Evolutionary conservation across 345 rosid genomes (phyloP).

Genomic region (Eucalyptus paniculata): DNA sequence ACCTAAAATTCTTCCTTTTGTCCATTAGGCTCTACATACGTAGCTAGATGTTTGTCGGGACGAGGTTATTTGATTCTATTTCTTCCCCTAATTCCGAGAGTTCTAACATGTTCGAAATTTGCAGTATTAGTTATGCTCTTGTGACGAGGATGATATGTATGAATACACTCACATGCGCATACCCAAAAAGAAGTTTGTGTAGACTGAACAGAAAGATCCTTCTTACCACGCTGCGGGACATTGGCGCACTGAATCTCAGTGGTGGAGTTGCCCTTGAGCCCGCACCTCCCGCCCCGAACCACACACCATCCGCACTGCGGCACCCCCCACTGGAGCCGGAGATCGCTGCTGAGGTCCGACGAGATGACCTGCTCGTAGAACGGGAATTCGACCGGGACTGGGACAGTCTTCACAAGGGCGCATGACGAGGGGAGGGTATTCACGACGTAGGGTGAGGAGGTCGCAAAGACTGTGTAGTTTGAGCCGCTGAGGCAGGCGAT

Average conservation of each 20-base stretch:
- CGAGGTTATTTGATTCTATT: not conserved
- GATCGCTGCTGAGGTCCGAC: slow-evolving; percentile 26
- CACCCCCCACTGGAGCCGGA: slow-evolving; percentile 22
- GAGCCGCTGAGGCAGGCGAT: slow-evolving; percentile 44
- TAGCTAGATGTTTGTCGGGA: not conserved
- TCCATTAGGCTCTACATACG: not conserved
- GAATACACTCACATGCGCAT: not conserved
- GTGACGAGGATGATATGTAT: not conserved
- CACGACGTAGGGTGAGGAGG: slow-evolving; percentile 17
- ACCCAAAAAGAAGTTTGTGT: not conserved
- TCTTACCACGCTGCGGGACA: slow-evolving; percentile 27
- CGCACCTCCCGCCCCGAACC: slow-evolving; percentile 45
- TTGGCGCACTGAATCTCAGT: slow-evolving; percentile 23
- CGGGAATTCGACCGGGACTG: slow-evolving; percentile 44
- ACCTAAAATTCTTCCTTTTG: not conserved
- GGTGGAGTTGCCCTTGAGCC: slow-evolving; percentile 32
- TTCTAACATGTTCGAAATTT: not conserved
- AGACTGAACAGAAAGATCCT: not conserved
- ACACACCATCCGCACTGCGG: slow-evolving; percentile 49
- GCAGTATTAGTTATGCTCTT: not conserved
- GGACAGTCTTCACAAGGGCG: slow-evolving; percentile 1
- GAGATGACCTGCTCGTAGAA: slow-evolving; percentile 25
- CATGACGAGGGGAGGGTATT: slow-evolving; percentile 19
- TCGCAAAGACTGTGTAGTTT: slow-evolving; percentile 46
- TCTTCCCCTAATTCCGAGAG: not conserved